Conservation (phyloP, 2,329 filamentous ascomycete genomes). For the Escovopsis sp. region DNA sequence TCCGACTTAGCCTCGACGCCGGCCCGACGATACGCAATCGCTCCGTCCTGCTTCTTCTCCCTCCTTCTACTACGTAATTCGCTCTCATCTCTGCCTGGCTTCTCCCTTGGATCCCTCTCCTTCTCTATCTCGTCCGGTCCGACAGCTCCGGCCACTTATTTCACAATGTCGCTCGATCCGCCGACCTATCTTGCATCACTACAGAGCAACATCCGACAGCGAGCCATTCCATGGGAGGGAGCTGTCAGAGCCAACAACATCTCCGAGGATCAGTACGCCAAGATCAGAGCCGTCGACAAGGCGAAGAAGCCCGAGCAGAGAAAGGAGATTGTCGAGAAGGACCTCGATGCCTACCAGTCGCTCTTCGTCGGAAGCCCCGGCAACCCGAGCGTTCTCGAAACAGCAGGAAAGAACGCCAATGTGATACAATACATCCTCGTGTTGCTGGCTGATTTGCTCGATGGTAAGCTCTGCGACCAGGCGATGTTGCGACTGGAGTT, state of each 20-base stretch:
- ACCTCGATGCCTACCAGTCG: constrained; percentile 64
- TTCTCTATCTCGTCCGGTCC: constrained; percentile 3
- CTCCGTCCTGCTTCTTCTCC: constrained; percentile 1
- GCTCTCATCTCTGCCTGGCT: constrained; percentile 1
- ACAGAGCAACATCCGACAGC: constrained; percentile 91
- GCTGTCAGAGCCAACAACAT: constrained; percentile 87
- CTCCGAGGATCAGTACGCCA: constrained; percentile 83
- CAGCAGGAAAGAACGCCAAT: constrained; percentile 71
- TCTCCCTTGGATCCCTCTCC: constrained; percentile 2
- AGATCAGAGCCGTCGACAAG: constrained; percentile 95
- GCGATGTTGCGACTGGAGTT: too few relatives aligned
- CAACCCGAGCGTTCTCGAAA: constrained; percentile 60
- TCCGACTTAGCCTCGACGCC: too few relatives aligned
- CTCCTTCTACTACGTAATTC: constrained; percentile 2
- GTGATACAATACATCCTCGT: constrained; percentile 94
- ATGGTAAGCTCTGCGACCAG: constrained; percentile 41
- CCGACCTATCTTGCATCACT: constrained; percentile 74
- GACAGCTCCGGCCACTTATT: constrained; percentile 1
- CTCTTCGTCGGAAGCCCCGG: constrained; percentile 69
- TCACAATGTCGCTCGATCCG: constrained; percentile 71
- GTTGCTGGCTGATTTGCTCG: constrained; percentile 71
- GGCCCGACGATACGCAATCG: too few relatives aligned
- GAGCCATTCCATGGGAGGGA: constrained; percentile 95
- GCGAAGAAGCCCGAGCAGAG: constrained; percentile 75
- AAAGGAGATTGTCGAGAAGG: constrained; percentile 64